Evolutionary conservation across 805 yeast genomes (phyloP).

Genomic region (Saccharomycopsis sp.): DNA sequence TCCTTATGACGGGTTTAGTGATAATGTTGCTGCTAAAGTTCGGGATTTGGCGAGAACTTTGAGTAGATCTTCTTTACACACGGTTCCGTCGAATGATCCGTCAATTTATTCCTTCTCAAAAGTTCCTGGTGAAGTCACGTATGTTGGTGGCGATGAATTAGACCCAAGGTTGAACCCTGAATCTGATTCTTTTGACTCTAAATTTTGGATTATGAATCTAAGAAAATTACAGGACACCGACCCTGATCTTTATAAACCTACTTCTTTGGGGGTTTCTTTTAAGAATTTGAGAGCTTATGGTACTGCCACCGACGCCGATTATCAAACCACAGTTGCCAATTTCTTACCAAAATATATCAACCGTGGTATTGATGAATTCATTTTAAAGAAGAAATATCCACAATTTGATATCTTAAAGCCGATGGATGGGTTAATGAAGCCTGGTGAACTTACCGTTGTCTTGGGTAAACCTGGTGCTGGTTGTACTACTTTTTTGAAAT

Average conservation of each 20-base stretch:
- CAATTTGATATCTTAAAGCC: slow-evolving; percentile 42
- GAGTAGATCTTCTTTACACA: slow-evolving; percentile 22
- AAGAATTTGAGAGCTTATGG: slow-evolving; percentile 57
- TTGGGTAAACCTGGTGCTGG: slow-evolving; percentile 78
- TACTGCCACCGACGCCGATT: slow-evolving; percentile 51
- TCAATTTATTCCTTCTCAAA: slow-evolving; percentile 44
- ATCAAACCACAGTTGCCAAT: slow-evolving; percentile 42
- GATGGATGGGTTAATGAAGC: slow-evolving; percentile 49
- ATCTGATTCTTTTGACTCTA: slow-evolving; percentile 45
- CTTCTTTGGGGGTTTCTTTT: slow-evolving; percentile 52
- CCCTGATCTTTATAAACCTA: slow-evolving; percentile 53
- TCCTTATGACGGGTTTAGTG: slow-evolving; percentile 33
- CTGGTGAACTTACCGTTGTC: slow-evolving; percentile 67
- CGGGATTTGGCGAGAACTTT: slow-evolving; percentile 36
- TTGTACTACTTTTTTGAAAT: slow-evolving; percentile 53
- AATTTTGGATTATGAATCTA: slow-evolving; percentile 60
- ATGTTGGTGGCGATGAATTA: slow-evolving; percentile 22
- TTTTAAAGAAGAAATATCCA: slow-evolving; percentile 24
- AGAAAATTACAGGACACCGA: slow-evolving; percentile 44
- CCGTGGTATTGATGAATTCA: slow-evolving; percentile 29
- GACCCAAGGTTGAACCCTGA: slow-evolving; percentile 52
- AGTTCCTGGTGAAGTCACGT: slow-evolving; percentile 43
- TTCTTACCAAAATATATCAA: slow-evolving; percentile 11
- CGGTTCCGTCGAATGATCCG: slow-evolving; percentile 24
- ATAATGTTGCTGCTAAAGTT: slow-evolving; percentile 30